These are phyloP conservation scores for Fusarium sublunatum DNA, from an alignment of 2,329 filamentous ascomycete genomes.

Conservation along the genomic window DNA sequence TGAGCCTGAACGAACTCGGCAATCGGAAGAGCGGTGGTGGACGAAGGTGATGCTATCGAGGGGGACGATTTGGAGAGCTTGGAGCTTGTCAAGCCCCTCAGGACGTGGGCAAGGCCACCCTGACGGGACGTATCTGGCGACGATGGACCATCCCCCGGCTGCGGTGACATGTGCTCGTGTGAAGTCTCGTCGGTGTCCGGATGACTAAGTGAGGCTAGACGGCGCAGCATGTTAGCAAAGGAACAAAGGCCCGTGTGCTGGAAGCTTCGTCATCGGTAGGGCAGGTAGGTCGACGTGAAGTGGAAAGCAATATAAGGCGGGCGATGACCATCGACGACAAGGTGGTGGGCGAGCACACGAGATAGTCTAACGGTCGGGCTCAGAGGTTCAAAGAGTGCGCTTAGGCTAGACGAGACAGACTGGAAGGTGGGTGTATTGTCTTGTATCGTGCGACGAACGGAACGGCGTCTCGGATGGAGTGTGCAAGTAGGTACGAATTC, in stretches of 20 bases:
- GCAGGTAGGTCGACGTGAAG: constrained; percentile 32
- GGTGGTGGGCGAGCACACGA: constrained; percentile 8
- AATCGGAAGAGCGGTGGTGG: constrained; percentile 53
- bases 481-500: constrained; percentile 5
- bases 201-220: constrained; percentile 45
- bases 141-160: constrained; percentile 66
- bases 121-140: constrained; percentile 66
- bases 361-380: constrained; percentile 5
- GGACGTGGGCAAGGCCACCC: constrained; percentile 70
- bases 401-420: constrained; percentile 19
- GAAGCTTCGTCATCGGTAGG: constrained; percentile 43
- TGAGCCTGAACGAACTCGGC: constrained; percentile 60
- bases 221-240: constrained; percentile 48
- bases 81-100: constrained; percentile 69
- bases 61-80: constrained; percentile 65
- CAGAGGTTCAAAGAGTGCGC: constrained; percentile 11
- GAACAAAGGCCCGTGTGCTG: constrained; percentile 37
- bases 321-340: constrained; percentile 22
- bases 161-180: constrained; percentile 69
- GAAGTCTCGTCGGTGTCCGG: constrained; percentile 42
- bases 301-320: constrained; percentile 24
- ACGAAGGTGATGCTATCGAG: constrained; percentile 56
- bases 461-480: constrained; percentile 36
- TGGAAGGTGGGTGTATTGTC: constrained; percentile 18
- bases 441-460: constrained; percentile 36